Percentiles rank a stretch among this genome's conserved stretches.
Evolutionary conservation across 2,329 filamentous ascomycete species (phyloP).

Genomic region (Ophiostoma sp.): DNA sequence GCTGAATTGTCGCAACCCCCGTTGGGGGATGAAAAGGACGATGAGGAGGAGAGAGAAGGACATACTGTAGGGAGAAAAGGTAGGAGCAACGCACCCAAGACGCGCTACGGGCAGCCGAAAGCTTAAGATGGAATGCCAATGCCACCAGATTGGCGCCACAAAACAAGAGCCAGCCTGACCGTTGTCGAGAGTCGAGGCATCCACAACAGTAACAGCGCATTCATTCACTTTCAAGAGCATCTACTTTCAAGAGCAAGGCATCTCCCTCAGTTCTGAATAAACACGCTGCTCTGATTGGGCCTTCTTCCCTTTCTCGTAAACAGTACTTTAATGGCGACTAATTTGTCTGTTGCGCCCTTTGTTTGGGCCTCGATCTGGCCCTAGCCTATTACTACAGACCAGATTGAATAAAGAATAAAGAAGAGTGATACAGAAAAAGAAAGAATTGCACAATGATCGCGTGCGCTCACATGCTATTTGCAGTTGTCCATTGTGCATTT

Average conservation of each 20-base stretch:
- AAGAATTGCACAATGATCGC: neutral
- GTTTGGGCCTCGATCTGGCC: neutral
- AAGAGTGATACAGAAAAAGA: neutral
- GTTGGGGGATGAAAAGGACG: neutral
- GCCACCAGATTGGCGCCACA: neutral
- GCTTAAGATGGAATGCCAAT: neutral
- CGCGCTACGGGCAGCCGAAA: conserved; percentile 3
- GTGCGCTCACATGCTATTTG: conserved; percentile 3
- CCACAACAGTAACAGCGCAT: neutral
- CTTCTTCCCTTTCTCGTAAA: neutral
- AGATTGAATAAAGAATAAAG: neutral
- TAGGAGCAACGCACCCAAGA: neutral
- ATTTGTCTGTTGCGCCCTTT: neutral
- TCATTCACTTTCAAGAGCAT: neutral
- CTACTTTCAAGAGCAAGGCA: too few species aligned
- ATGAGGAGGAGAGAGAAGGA: neutral
- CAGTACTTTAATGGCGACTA: neutral
- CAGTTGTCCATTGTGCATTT: neutral
- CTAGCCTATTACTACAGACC: neutral
- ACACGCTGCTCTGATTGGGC: neutral
- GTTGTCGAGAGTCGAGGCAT: neutral
- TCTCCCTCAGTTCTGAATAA: neutral
- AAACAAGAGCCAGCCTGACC: neutral
- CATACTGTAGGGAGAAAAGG: neutral
- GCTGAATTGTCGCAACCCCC: neutral